Base-by-base conservation (phyloP, 371 early-diverging fungal species). In the Mortierella sp. region DNA sequence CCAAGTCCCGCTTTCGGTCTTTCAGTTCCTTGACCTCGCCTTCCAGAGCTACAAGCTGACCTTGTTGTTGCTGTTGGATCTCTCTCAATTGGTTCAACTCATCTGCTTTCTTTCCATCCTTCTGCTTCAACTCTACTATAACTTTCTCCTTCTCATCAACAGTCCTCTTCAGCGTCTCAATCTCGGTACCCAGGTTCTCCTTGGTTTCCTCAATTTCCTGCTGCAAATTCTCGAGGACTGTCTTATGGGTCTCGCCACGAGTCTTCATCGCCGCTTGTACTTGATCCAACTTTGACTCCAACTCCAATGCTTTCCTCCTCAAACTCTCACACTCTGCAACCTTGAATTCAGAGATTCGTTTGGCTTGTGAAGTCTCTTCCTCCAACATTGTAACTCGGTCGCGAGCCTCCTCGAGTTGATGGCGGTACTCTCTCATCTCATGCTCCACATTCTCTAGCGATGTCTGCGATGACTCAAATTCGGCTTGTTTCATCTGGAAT, bases 381-480 rank as follows among this genome's bases (percentile, higher is more conserved):
- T 90, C 89, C 37, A 89, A 72, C 22, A 86, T 85, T n/a, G 84
- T 72, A 2, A 83, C 72, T 40, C 85, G 84, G 32, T 90, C 88
- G 22, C 88, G 83, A 0, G 84, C 83, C 70, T 90, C 90, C 61
- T 85, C 84, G 9, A 86, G 57, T 29, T 88, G 84, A 23, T 85
- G 87, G 35, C 85, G 85, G 22, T 70, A 79, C 58, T 90, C 89
- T 17, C 84, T 83, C 58, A 89, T 70, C 34, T 86, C 85, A 63
- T 87, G 87, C 63, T 87, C 87, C 19, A 88, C 71, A 54, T 88
- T 84, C 54, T 91, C 90, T 0, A 92, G 83, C 63, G 87, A 84
- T 23, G 87, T 85, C 70, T 90, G 92, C 7, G 89, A 87, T 17
- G 90, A 86, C 71, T 92, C 93, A 61, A 91, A 88, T 78, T 94